Conservation (phyloP, 768 basidiomycete genomes). For the Sistotremastrum suecicum region DNA sequence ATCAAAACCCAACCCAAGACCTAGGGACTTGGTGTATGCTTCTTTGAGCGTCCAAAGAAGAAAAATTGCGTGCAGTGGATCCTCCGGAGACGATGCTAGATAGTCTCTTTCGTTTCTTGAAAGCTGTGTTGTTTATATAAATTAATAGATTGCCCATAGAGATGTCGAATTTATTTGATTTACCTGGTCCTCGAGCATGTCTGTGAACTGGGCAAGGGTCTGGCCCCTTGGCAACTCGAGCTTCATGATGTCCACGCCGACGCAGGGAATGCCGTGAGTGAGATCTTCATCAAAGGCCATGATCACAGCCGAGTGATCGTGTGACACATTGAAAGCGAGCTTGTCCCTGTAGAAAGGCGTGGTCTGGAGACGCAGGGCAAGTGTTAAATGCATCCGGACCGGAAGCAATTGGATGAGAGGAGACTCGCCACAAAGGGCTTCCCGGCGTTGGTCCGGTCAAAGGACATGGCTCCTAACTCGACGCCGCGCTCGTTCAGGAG, state of each 20-base stretch:
- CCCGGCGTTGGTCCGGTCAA: conserved; percentile 44
- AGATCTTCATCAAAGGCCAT: conserved; percentile 34
- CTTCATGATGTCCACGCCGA: conserved; percentile 80
- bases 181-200: conserved; percentile 54
- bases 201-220: conserved; percentile 45
- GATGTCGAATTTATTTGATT: conserved; percentile 1
- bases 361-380: conserved; percentile 20
- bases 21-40: conserved; percentile 82
- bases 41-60: conserved; percentile 88
- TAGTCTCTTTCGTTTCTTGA: conserved; percentile 20
- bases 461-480: conserved; percentile 28
- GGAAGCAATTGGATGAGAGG: not conserved
- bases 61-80: conserved; percentile 52
- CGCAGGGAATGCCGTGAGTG: not conserved
- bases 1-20: conserved; percentile 71
- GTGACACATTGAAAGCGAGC: conserved; percentile 69
- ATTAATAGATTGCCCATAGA: not conserved
- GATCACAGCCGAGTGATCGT: conserved; percentile 61
- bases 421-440: conserved; percentile 65
- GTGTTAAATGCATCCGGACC: conserved; percentile 1
- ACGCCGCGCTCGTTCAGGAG: conserved; percentile 48
- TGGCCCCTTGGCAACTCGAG: conserved; percentile 45
- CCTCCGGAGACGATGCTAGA: conserved; percentile 26
- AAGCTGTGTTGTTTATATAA: conserved; percentile 20
- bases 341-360: conserved; percentile 32